A percentile compares a stretch with the other conserved stretches of the same genome.
Evolutionary conservation across 768 basidiomycete genomes (phyloP).

Genomic region (Lentinula detonsa): DNA sequence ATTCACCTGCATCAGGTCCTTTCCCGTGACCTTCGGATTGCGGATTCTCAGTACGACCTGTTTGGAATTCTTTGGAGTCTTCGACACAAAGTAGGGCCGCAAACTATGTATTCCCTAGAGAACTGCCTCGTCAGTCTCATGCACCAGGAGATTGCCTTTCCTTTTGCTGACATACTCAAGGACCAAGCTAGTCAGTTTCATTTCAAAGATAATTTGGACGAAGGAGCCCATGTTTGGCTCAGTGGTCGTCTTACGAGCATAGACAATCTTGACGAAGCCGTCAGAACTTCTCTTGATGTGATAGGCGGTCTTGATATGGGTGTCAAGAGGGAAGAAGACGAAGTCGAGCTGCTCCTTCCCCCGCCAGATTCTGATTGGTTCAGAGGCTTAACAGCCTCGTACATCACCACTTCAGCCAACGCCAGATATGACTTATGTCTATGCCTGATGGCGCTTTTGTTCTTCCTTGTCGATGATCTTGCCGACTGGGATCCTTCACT

Average conservation of each 20-base stretch:
- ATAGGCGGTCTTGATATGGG: conserved; percentile 66
- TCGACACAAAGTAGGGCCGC: conserved; percentile 53
- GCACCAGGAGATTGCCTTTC: conserved; percentile 74
- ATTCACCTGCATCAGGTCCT: conserved; percentile 51
- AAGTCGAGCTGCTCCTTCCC: conserved; percentile 40
- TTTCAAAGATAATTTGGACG: conserved; percentile 53
- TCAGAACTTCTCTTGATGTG: conserved; percentile 56
- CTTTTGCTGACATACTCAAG: conserved; percentile 67
- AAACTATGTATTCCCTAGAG: conserved; percentile 52
- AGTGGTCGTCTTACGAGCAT: conserved; percentile 51
- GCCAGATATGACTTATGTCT: conserved; percentile 75
- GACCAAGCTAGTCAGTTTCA: conserved; percentile 53
- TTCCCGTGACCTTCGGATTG: conserved; percentile 27
- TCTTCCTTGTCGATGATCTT: conserved; percentile 66
- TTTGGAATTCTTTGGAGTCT: conserved; percentile 61
- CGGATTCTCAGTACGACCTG: conserved; percentile 50
- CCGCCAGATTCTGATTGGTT: conserved; percentile 56
- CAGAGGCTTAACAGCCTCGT: conserved; percentile 55
- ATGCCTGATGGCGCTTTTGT: conserved; percentile 57
- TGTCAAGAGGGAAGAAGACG: conserved; percentile 74
- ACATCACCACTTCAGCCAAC: conserved; percentile 54
- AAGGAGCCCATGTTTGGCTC: conserved; percentile 57
- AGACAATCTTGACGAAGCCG: conserved; percentile 48
- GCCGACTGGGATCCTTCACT: conserved; percentile 32
- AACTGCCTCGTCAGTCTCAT: conserved; percentile 53